phyloP scores from a whole-genome alignment of 2,329 filamentous ascomycete species.

The Aspergillus novoparasiticus region DNA sequence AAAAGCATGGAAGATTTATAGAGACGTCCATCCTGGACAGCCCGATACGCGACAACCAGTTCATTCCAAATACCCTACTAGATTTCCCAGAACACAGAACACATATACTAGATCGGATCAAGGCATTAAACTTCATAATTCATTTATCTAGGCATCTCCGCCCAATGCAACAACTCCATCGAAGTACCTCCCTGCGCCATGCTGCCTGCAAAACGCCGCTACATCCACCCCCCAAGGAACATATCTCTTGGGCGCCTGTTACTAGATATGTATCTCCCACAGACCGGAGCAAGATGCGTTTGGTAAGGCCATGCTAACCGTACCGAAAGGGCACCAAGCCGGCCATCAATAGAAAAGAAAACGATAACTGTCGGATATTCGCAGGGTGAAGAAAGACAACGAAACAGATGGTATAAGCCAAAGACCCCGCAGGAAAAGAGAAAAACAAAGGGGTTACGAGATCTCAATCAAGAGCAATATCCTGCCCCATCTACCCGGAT shows the following conservation, averaged over 20 bases:
- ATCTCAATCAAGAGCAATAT: conserved; percentile 1
- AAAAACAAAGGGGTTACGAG: background rate
- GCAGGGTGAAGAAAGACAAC: background rate
- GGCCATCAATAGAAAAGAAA: conserved; percentile 1
- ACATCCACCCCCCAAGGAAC: background rate
- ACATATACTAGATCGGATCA: too few relatives aligned
- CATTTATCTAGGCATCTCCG: conserved; percentile 4
- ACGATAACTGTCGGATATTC: background rate
- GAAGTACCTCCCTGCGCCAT: conserved; percentile 2
- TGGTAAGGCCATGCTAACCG: background rate
- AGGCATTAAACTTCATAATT: conserved; percentile 2
- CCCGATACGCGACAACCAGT: background rate
- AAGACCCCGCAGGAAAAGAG: background rate
- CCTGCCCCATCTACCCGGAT: conserved; percentile 6
- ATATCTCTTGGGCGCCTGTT: background rate
- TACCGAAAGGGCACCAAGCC: background rate
- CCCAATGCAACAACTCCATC: conserved; percentile 1
- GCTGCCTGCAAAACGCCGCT: conserved; percentile 1
- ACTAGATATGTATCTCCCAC: background rate
- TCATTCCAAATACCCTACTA: background rate
- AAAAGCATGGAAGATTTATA: background rate
- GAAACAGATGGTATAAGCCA: background rate
- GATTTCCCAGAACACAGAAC: background rate
- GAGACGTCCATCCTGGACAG: too few relatives aligned
- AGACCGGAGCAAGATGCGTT: background rate